phyloP scores from a whole-genome alignment of 2,329 filamentous ascomycete genomes.

The Huntiella decipiens region DNA sequence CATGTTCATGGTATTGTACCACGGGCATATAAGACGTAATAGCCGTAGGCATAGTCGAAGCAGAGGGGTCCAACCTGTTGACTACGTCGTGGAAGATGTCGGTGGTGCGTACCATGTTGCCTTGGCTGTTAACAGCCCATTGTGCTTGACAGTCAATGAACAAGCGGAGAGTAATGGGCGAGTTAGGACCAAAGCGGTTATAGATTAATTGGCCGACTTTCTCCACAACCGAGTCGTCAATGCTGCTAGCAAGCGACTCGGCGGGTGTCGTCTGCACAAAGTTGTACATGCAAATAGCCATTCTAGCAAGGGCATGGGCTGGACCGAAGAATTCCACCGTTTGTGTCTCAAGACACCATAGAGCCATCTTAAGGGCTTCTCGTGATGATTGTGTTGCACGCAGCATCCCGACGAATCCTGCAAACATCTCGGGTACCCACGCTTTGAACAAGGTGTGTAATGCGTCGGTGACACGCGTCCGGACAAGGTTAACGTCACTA shows the following conservation, averaged over 20 bases:
- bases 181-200: not conserved
- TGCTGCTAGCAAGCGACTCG: no score
- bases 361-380: not conserved
- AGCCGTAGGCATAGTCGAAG: not conserved
- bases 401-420: not conserved
- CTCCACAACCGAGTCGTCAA: not conserved
- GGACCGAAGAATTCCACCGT: not conserved
- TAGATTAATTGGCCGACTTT: not conserved
- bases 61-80: not conserved
- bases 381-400: not conserved
- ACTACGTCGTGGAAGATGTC: not conserved
- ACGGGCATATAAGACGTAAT: not conserved
- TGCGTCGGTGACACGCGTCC: not conserved
- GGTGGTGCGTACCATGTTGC: not conserved
- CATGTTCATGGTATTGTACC: not conserved
- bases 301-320: not conserved
- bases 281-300: not conserved
- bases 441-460: not conserved
- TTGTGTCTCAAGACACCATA: not conserved
- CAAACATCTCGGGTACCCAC: not conserved
- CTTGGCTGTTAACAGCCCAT: not conserved
- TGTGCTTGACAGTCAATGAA: not conserved
- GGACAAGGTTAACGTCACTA: not conserved
- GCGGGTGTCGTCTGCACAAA: not conserved
- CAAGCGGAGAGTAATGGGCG: not conserved